A percentile compares a stretch with the other conserved stretches of the same genome.
Evolutionary conservation across 2,329 filamentous ascomycete species (phyloP).

Genomic region (Stachybotrys elegans): DNA sequence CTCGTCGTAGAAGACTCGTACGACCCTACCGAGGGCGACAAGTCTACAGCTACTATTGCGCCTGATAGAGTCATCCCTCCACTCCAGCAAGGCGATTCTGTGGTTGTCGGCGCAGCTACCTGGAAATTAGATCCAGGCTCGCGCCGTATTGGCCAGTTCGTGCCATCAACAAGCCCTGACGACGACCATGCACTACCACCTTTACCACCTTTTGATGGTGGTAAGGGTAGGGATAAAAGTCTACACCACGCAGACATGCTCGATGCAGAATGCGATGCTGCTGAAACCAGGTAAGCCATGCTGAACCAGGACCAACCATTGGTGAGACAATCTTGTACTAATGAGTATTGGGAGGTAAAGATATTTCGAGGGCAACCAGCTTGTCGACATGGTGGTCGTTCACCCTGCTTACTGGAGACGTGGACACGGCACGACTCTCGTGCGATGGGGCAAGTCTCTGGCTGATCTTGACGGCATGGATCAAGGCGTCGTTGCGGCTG

Average conservation of each 20-base stretch:
- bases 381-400: constrained; percentile 5
- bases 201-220: neutral
- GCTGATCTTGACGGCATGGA: no score
- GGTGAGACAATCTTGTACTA: neutral
- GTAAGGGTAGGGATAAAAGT: neutral
- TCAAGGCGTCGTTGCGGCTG: no score
- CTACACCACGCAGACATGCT: neutral
- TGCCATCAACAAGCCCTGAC: no score
- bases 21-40: constrained; percentile 1
- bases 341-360: neutral
- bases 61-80: neutral
- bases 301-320: neutral
- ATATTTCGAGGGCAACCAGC: neutral
- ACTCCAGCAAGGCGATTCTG: neutral
- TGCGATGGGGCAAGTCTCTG: no score
- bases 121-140: no score
- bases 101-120: constrained; percentile 2
- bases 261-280: neutral
- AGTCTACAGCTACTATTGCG: constrained; percentile 4
- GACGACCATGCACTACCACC: constrained; percentile 1
- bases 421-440: constrained; percentile 2
- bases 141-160: no score
- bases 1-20: constrained; percentile 3
- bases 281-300: neutral
- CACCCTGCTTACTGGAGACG: constrained; percentile 7